These are phyloP conservation scores for Casuarina equisetifolia DNA, from an alignment of 306 rosid genomes.

Conservation along the genomic window DNA sequence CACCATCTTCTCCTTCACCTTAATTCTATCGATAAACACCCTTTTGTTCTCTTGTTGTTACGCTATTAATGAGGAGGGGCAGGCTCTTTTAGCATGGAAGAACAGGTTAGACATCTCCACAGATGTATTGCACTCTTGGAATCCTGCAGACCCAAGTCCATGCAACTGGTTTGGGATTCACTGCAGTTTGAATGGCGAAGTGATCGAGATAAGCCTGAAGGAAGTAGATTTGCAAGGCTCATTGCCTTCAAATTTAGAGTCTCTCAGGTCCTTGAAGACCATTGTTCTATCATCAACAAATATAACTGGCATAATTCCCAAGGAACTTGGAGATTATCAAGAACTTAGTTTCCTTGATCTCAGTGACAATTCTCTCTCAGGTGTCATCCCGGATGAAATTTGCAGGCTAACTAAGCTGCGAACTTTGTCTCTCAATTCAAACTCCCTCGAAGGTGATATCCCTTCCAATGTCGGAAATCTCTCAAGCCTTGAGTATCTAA, in stretches of 20 bases:
- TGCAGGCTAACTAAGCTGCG: constrained; percentile 63
- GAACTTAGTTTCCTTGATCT: constrained; percentile 61
- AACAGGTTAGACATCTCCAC: constrained; percentile 48
- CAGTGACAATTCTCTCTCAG: constrained; percentile 58
- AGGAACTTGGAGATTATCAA: constrained; percentile 54
- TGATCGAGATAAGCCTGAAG: constrained; percentile 54
- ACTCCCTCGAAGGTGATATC: constrained; percentile 64
- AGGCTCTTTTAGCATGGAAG: constrained; percentile 79
- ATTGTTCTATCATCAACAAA: constrained; percentile 60
- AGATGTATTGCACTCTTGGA: constrained; percentile 63
- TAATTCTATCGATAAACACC: constrained; percentile 43
- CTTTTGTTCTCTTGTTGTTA: constrained; percentile 50
- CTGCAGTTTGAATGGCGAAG: constrained; percentile 61
- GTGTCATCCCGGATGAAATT: constrained; percentile 69
- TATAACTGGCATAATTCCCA: constrained; percentile 65
- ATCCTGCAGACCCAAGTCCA: constrained; percentile 48
- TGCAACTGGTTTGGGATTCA: constrained; percentile 82
- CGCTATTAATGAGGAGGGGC: constrained; percentile 82
- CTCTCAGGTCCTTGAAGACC: constrained; percentile 53
- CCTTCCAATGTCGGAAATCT: constrained; percentile 62
- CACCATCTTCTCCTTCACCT: constrained; percentile 45
- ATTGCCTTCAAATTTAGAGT: constrained; percentile 71
- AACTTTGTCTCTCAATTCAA: constrained; percentile 47
- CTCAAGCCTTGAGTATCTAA: constrained; percentile 56
- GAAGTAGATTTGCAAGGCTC: constrained; percentile 65